Conservation (phyloP, 2,329 filamentous ascomycete genomes). For the Anthostomella pinea region DNA sequence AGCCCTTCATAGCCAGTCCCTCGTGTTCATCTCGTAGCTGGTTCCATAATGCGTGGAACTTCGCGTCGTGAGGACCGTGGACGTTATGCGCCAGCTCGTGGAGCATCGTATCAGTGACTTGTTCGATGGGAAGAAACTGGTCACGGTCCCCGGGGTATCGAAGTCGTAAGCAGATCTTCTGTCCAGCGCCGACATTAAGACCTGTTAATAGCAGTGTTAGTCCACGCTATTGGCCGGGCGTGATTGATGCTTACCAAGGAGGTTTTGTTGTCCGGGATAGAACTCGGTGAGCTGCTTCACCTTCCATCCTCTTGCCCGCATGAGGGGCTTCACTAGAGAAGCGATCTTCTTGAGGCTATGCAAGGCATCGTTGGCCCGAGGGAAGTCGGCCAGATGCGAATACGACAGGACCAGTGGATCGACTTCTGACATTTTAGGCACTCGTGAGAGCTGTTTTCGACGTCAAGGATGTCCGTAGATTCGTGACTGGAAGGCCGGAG, state of each 20-base stretch:
- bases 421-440: slow-evolving; percentile 38
- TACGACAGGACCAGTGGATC: slow-evolving; percentile 47
- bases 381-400: slow-evolving; percentile 46
- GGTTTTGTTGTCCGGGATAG: slow-evolving; percentile 68
- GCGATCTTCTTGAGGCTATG: slow-evolving; percentile 74
- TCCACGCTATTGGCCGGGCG: neutral
- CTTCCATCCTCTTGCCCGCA: slow-evolving; percentile 80
- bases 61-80: slow-evolving; percentile 75
- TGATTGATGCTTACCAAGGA: slow-evolving; percentile 56
- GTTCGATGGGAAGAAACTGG: slow-evolving; percentile 77
- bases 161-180: slow-evolving; percentile 78
- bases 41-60: slow-evolving; percentile 86
- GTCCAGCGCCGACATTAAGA: slow-evolving; percentile 73
- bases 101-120: slow-evolving; percentile 85
- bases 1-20: slow-evolving; percentile 73
- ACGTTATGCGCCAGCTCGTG: slow-evolving; percentile 92
- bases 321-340: slow-evolving; percentile 89
- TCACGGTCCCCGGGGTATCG: slow-evolving; percentile 71
- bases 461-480: too few relatives aligned
- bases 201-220: slow-evolving; percentile 40
- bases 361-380: slow-evolving; percentile 49
- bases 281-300: slow-evolving; percentile 82
- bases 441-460: neutral
- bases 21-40: slow-evolving; percentile 84
- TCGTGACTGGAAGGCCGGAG: too few relatives aligned